Evolutionary conservation across 2,329 filamentous ascomycete species (phyloP).

Genomic region (Leptodontidium sp.): DNA sequence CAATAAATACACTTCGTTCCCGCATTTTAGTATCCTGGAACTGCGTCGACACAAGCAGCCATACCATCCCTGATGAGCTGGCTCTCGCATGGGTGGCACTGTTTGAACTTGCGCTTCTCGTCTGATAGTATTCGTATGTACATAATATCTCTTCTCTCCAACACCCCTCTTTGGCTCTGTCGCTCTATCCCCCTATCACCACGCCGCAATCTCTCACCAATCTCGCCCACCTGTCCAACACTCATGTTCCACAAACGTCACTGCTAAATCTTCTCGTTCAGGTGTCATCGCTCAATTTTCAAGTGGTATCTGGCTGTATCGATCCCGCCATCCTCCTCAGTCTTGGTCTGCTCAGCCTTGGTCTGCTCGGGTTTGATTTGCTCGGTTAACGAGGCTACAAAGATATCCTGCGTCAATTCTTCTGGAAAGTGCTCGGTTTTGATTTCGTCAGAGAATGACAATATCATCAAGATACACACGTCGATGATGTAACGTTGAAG

Average conservation of each 20-base stretch:
- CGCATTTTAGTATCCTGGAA: too few species aligned
- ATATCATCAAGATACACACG: neutral
- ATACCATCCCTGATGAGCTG: too few species aligned
- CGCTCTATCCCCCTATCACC: too few species aligned
- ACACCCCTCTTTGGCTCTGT: too few species aligned
- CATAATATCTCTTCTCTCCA: too few species aligned
- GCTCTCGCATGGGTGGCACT: too few species aligned
- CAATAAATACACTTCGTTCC: too few species aligned
- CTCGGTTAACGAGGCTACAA: neutral
- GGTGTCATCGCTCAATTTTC: neutral
- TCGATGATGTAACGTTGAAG: conserved; percentile 16
- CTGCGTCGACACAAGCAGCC: too few species aligned
- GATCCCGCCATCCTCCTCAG: neutral
- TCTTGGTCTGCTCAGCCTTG: neutral
- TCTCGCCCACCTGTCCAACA: neutral
- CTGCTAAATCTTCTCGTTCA: neutral
- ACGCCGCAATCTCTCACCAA: neutral
- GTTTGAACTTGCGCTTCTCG: too few species aligned
- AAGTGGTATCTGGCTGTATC: neutral
- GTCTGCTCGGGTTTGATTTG: neutral
- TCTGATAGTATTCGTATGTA: too few species aligned
- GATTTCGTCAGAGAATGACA: neutral
- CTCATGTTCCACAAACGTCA: neutral
- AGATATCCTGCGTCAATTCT: conserved; percentile 12
- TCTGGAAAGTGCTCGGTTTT: neutral